A percentile compares a stretch with the other conserved stretches of the same genome.
phyloP scores from a whole-genome alignment of 257 asterid species.

The Leonotis leonurus region DNA sequence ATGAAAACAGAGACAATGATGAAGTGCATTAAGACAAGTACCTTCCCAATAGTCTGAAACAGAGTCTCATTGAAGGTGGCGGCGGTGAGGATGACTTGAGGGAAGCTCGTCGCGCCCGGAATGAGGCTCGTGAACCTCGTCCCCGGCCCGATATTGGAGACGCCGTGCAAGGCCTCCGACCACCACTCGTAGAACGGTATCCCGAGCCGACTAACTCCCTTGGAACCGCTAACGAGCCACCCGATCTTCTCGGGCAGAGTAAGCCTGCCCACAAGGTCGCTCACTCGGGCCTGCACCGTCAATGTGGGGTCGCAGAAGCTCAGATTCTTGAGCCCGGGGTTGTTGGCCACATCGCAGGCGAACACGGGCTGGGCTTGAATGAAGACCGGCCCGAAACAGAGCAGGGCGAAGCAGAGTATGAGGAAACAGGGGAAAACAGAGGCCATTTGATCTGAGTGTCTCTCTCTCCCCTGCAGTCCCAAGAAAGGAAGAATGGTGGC shows the following conservation, averaged over 20 bases:
- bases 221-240: conserved; percentile 43
- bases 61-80: conserved; percentile 60
- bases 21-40: background rate
- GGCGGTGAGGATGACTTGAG: conserved; percentile 58
- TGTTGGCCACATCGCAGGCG: conserved; percentile 50
- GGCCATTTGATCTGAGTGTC: too few species aligned
- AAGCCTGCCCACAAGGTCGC: conserved; percentile 39
- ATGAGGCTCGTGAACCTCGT: conserved; percentile 33
- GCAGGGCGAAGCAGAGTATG: background rate
- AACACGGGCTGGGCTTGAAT: conserved; percentile 40
- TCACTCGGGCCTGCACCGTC: conserved; percentile 36
- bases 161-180: conserved; percentile 84
- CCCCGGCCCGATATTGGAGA: conserved; percentile 57
- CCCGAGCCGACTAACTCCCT: conserved; percentile 51
- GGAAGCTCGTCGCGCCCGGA: conserved; percentile 84
- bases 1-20: too few species aligned
- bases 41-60: conserved; percentile 56
- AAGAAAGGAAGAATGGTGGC: background rate
- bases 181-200: conserved; percentile 77
- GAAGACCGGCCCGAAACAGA: background rate
- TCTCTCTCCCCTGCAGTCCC: conserved; percentile 14
- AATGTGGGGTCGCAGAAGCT: conserved; percentile 55
- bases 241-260: conserved; percentile 68
- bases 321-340: conserved; percentile 41
- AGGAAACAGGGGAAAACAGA: conserved; percentile 33